Conservation (phyloP, 2,329 filamentous ascomycete genomes). For the Pezicula carpinea region DNA sequence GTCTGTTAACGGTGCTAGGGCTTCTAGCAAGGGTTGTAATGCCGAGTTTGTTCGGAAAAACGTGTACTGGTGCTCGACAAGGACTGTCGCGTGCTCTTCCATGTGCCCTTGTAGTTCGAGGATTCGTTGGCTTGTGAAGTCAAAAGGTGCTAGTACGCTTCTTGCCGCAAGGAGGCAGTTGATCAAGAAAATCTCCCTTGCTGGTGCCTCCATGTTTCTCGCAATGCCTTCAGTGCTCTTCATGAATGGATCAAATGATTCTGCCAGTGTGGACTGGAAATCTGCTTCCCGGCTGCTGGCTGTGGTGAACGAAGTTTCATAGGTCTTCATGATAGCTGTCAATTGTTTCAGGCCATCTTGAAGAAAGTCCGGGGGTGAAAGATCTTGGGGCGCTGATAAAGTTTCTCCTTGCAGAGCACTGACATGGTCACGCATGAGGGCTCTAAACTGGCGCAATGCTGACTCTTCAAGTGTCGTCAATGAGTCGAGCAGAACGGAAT, state of each 20-base stretch:
- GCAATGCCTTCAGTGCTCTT: conserved; percentile 68
- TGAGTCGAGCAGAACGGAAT: conserved; percentile 65
- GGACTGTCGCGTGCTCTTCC: conserved; percentile 46
- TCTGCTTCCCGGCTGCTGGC: conserved; percentile 55
- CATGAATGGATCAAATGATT: conserved; percentile 84
- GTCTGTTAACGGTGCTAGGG: conserved; percentile 35
- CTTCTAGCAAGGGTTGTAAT: conserved; percentile 57
- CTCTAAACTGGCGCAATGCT: conserved; percentile 77
- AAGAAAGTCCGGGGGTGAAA: conserved; percentile 76
- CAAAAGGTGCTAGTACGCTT: conserved; percentile 50
- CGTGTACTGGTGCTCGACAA: conserved; percentile 63
- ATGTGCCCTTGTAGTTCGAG: conserved; percentile 53
- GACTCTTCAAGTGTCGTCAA: conserved; percentile 67
- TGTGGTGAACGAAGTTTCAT: conserved; percentile 72
- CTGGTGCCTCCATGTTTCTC: conserved; percentile 52
- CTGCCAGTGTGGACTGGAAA: conserved; percentile 70
- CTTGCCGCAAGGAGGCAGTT: conserved; percentile 65
- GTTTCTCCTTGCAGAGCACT: conserved; percentile 69
- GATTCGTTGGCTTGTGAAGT: conserved; percentile 57
- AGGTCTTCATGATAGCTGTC: conserved; percentile 74
- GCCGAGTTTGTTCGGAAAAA: conserved; percentile 76
- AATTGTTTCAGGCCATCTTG: conserved; percentile 76
- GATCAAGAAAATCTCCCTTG: conserved; percentile 63
- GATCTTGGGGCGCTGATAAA: conserved; percentile 64
- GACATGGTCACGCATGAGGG: conserved; percentile 75